These are phyloP conservation scores for Sphagnum tenellum DNA, from an alignment of 225 moss, liverwort and hornwort species.

Conservation along the genomic window DNA sequence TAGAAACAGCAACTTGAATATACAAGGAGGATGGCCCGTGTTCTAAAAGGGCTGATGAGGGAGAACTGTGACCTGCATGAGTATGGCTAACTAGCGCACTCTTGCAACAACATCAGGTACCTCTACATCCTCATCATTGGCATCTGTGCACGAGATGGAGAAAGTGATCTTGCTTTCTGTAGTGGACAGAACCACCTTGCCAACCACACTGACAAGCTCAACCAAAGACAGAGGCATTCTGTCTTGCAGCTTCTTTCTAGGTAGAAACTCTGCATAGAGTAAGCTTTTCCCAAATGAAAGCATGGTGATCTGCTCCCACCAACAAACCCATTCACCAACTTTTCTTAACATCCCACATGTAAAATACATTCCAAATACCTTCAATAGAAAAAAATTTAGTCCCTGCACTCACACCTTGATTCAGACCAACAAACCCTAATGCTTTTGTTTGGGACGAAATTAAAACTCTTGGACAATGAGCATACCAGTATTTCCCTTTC, in stretches of 20 bases:
- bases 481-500: no score
- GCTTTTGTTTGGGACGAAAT: no score
- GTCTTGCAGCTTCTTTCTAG: conserved; percentile 85
- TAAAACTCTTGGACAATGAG: no score
- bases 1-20: no score
- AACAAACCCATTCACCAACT: not conserved
- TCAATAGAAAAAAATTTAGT: no score
- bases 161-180: conserved; percentile 71
- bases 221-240: conserved; percentile 73
- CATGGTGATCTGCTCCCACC: conserved; percentile 73
- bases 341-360: not conserved
- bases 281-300: conserved; percentile 88
- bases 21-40: no score
- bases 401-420: no score
- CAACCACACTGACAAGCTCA: conserved; percentile 72
- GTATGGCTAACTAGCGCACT: conserved; percentile 44
- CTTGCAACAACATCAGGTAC: conserved; percentile 87
- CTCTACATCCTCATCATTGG: conserved; percentile 78
- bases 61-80: no score
- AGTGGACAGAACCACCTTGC: conserved; percentile 82
- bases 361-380: no score
- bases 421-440: no score
- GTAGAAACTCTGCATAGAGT: conserved; percentile 89
- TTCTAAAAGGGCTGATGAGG: no score
- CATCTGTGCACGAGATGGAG: conserved; percentile 89